Base-by-base conservation (phyloP, 106 monocot species). In the Gastrodia elata region DNA sequence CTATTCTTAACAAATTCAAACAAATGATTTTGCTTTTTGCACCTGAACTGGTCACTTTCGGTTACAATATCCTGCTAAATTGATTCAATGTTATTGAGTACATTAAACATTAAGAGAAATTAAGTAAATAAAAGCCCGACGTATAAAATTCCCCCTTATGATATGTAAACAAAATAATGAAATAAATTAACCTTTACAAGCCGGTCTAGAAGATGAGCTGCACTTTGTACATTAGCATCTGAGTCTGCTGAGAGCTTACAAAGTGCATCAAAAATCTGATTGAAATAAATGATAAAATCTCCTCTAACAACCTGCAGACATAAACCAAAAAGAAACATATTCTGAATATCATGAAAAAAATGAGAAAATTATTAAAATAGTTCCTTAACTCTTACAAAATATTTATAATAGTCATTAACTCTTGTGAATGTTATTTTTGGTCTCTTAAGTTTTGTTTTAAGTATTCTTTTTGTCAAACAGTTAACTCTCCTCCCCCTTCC, bases 1-100 rank as follows among this genome's bases (percentile, higher is more conserved):
- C 26, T 13, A 72, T 48, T 1, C 28, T 39, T 37, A 18, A 38
- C 39, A 49, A 43, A n/a, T 24, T 24, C 10, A 49, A 74, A 28
- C 39, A 69, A 74, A 74, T 34, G 49, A 32, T 30, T 11, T 58
- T 33, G 67, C 36, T 76, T 24, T 33, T 13, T 38, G 72, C 42
- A 98, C 98, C 98, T 98, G 93, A 98, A 98, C 64, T 93, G 93
- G 78, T 98, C 93, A 76, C 98, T 98, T 75, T 91, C 98, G 0
- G 98, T 94, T 38, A 91, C 94, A 75, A 94, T 91, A 83, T 94
- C 94, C 94, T 94, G 90, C 52, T 75, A 39, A 68, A 39, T 37
- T 32, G 37, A 73, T 18, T 67, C 36, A 67, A 36, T 37, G 37
- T 67, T 67, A 67, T 34, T 67, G 11, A 67, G 18, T 37, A 37